Conservation (phyloP, 306 rosid genomes). For the Astragalus glycyphyllos region DNA sequence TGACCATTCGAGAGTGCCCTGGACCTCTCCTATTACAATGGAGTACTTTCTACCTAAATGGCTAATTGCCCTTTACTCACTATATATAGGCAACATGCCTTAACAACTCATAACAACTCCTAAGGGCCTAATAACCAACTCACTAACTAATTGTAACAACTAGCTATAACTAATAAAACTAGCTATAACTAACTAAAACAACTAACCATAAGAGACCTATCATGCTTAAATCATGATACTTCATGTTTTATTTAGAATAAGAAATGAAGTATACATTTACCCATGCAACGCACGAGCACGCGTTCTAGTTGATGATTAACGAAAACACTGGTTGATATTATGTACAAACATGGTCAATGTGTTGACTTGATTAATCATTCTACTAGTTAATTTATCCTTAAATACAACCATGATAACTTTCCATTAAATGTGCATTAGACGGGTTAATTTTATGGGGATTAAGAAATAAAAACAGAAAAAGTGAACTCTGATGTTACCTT, state of each 20-base stretch:
- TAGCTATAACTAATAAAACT: no score
- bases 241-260: slow-evolving; percentile 1
- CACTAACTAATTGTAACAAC: no score
- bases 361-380: slow-evolving; percentile 20
- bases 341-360: slow-evolving; percentile 1
- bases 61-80: no score
- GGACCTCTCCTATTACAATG: no score
- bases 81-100: no score
- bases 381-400: not conserved
- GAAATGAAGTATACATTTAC: slow-evolving; percentile 4
- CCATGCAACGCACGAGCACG: no score
- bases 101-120: no score
- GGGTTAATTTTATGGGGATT: slow-evolving; percentile 9
- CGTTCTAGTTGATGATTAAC: not conserved
- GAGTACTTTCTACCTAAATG: no score
- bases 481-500: slow-evolving; percentile 58
- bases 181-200: no score
- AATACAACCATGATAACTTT: slow-evolving; percentile 6
- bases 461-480: slow-evolving; percentile 4
- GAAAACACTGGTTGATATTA: not conserved
- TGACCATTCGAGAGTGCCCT: no score
- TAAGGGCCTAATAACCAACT: no score
- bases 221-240: slow-evolving; percentile 9
- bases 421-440: not conserved
- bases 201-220: no score